Evolutionary conservation across 2,329 filamentous ascomycete species (phyloP), one percentile per base, ranked within the genome.

Genomic region (Hymenoscyphus fructigenus): DNA sequence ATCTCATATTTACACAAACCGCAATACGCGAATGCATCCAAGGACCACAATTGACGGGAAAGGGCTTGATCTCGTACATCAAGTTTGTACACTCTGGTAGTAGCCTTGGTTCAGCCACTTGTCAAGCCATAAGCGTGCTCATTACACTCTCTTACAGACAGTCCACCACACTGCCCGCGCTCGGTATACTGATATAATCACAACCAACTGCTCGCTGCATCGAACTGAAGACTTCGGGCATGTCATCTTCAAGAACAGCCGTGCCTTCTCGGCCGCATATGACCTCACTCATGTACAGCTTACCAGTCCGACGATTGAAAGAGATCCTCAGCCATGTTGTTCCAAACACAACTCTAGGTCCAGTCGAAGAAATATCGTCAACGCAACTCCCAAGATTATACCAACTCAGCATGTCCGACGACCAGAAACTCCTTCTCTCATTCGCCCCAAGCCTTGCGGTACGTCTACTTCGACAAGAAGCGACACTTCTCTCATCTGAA

Each of bases 341-440:
- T 15, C 71, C 73, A 23, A 66, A 69, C 38, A 62, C 68, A 47
- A 71, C 67, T 14, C 68, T 76, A 10, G 69, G 65, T 38, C 65
- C 69, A n/a, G 67, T 72, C n/a, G 70, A 73, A 41, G 73, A 76
- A 53, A n/a, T 75, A 7, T 66, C 69, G 12, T 74, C 74, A n/a
- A 68, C 70, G 2, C 72, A 74, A 55, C 70, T 76, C n/a, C 57
- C 72, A 57, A 71, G 73, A 65, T 66, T 76, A 26, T 75, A 74
- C 57, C 66, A 61, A 17, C 68, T 76, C 62, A 72, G 64, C 57
- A 74, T 75, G 73, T 75, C 72, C 7, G 69, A 74, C 60, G 67
- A 69, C 36, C 64, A 65, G 41, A 69, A 72, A 36, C 66, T 75
- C 6, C 63, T 75, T 12, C 67, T 75, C 10, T 71, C 72, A 1